These are phyloP conservation scores for Talaromyces islandicus DNA, from an alignment of 2,329 filamentous ascomycete species.

Conservation along the genomic window DNA sequence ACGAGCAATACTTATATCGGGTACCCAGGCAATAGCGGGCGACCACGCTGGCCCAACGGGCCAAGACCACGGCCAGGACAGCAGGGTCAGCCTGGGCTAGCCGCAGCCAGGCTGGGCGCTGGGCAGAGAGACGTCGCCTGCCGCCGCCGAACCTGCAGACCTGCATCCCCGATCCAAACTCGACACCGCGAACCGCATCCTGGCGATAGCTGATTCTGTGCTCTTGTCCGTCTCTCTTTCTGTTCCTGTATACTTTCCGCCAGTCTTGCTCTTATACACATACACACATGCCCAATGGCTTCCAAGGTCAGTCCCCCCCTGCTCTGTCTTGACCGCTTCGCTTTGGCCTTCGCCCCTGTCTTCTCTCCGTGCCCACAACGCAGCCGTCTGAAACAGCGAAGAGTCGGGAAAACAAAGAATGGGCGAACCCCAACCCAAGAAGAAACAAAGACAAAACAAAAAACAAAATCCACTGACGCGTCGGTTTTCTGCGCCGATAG, in stretches of 20 bases:
- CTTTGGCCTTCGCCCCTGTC: background rate
- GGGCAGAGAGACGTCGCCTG: background rate
- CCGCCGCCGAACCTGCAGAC: slow-evolving; percentile 2
- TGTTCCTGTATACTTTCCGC: slow-evolving; percentile 3
- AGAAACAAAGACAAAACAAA: background rate
- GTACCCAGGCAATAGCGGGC: too few species aligned
- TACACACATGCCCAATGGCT: slow-evolving; percentile 8
- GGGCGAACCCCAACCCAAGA: background rate
- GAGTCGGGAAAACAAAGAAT: background rate
- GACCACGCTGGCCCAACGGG: background rate
- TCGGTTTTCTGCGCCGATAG: slow-evolving; percentile 36
- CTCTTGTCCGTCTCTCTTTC: background rate
- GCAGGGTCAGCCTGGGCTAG: background rate
- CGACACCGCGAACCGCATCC: slow-evolving; percentile 8
- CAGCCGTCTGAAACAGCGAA: background rate
- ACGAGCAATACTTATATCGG: too few species aligned
- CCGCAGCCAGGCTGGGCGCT: background rate
- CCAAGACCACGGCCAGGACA: background rate
- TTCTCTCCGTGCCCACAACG: background rate
- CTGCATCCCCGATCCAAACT: background rate
- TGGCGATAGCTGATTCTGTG: slow-evolving; percentile 6
- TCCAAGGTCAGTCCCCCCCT: slow-evolving; percentile 7
- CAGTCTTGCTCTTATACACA: background rate
- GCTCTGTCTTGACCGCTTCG: background rate
- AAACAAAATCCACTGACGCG: slow-evolving; percentile 14